A percentile compares a stretch with the other conserved stretches of the same genome.
Evolutionary conservation across 768 basidiomycete species (phyloP).

Genomic region (Leccinum subgranulosum): DNA sequence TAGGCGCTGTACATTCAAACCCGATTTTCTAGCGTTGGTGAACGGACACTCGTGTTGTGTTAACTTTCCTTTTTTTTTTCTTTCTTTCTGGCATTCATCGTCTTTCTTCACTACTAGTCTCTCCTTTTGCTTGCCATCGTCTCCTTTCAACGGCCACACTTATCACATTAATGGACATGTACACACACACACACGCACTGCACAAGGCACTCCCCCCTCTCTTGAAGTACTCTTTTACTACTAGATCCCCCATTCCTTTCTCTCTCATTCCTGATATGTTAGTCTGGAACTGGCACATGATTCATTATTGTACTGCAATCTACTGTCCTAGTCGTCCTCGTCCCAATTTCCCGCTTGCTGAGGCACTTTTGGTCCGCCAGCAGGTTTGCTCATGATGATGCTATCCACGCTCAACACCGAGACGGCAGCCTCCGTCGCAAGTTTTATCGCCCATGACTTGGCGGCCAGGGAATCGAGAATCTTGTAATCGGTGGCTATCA

Average conservation of each 20-base stretch:
- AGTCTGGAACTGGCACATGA: slow-evolving; percentile 21
- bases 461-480: slow-evolving; percentile 88
- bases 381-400: slow-evolving; percentile 96
- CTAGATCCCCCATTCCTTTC: slow-evolving; percentile 1
- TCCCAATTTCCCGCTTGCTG: slow-evolving; percentile 90
- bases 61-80: slow-evolving; percentile 11
- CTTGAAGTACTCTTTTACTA: slow-evolving; percentile 2
- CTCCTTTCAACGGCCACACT: slow-evolving; percentile 19
- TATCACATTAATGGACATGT: slow-evolving; percentile 32
- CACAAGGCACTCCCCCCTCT: slow-evolving; percentile 1
- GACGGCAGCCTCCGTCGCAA: slow-evolving; percentile 90
- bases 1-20: slow-evolving; percentile 3
- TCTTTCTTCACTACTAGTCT: neutral
- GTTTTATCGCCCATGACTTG: slow-evolving; percentile 84
- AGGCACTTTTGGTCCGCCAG: slow-evolving; percentile 83
- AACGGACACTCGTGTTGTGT: slow-evolving; percentile 26
- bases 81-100: neutral
- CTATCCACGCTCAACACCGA: slow-evolving; percentile 93
- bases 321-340: slow-evolving; percentile 49
- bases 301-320: slow-evolving; percentile 29
- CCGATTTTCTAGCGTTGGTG: slow-evolving; percentile 10
- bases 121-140: neutral
- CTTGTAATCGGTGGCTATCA: slow-evolving; percentile 55
- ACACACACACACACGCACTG: slow-evolving; percentile 9
- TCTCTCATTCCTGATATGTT: neutral